Conservation (phyloP, 2,329 filamentous ascomycete genomes). For the Apiospora rasikravindrae region DNA sequence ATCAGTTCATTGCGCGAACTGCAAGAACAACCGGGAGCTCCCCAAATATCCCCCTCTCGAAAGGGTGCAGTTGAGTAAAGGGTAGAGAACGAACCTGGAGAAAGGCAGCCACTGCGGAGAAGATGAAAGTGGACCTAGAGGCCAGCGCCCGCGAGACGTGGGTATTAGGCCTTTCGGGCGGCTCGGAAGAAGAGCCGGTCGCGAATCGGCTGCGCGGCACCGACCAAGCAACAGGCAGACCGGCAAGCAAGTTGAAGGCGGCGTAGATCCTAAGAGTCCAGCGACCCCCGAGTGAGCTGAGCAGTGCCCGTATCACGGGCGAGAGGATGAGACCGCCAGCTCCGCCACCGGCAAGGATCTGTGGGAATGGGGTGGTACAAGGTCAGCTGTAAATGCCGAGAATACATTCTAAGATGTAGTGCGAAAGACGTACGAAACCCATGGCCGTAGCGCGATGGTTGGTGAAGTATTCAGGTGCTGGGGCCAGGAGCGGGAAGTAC, state of each 20-base stretch:
- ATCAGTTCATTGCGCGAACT: background rate
- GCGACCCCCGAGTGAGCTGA: conserved; percentile 47
- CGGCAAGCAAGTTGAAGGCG: conserved; percentile 42
- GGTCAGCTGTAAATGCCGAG: background rate
- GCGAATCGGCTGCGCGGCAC: conserved; percentile 46
- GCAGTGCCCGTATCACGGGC: conserved; percentile 45
- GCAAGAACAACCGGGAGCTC: too few relatives aligned
- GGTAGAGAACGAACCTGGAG: conserved; percentile 36
- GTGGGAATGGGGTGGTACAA: background rate
- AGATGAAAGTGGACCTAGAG: conserved; percentile 45
- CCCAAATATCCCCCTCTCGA: too few relatives aligned
- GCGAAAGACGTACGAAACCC: conserved; percentile 42
- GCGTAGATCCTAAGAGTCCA: conserved; percentile 50
- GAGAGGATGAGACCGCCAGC: conserved; percentile 49
- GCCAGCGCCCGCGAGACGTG: conserved; percentile 46
- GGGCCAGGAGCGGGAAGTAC: conserved; percentile 49
- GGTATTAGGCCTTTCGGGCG: conserved; percentile 37
- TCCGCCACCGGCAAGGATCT: conserved; percentile 48
- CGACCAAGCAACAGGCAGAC: conserved; percentile 46
- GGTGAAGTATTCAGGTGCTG: conserved; percentile 55
- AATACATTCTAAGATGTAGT: background rate
- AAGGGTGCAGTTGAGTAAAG: too few relatives aligned
- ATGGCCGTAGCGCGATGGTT: conserved; percentile 52
- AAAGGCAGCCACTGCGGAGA: conserved; percentile 47
- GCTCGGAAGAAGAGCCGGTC: conserved; percentile 27